Percentiles rank a stretch among this genome's conserved stretches.
phyloP scores from a whole-genome alignment of 1,284 basidiomycete species.

The Sporisorium sorghi region DNA sequence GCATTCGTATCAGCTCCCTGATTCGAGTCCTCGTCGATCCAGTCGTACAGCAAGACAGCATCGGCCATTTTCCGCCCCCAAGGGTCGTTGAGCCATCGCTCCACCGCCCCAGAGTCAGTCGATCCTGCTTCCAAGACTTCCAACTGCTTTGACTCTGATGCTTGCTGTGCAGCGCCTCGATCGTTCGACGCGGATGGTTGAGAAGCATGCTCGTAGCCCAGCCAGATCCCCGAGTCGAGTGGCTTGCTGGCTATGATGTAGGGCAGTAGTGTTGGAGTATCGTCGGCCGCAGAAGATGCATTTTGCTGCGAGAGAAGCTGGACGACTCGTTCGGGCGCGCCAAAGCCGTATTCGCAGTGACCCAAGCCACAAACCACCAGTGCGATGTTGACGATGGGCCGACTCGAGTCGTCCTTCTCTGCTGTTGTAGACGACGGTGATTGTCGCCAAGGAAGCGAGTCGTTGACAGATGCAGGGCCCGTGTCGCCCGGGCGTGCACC shows the following conservation, averaged over 20 bases:
- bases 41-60: slow-evolving; percentile 50
- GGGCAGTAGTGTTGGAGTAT: slow-evolving; percentile 11
- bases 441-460: too few relatives aligned
- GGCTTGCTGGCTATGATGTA: slow-evolving; percentile 55
- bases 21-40: slow-evolving; percentile 48
- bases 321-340: slow-evolving; percentile 50
- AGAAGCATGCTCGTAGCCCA: slow-evolving; percentile 31
- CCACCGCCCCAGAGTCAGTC: not conserved
- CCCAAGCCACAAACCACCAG: slow-evolving; percentile 53
- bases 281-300: not conserved
- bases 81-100: slow-evolving; percentile 31
- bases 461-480: not conserved
- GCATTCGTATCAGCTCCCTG: slow-evolving; percentile 9
- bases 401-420: slow-evolving; percentile 1
- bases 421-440: too few relatives aligned
- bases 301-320: slow-evolving; percentile 24
- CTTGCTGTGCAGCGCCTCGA: not conserved
- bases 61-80: slow-evolving; percentile 52
- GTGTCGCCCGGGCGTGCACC: not conserved
- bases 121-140: not conserved
- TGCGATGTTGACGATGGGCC: slow-evolving; percentile 27
- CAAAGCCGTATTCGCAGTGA: slow-evolving; percentile 57
- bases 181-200: not conserved
- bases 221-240: slow-evolving; percentile 51
- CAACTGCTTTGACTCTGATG: not conserved